A percentile compares a stretch with the other conserved stretches of the same genome.
Evolutionary conservation across 345 rosid genomes (phyloP).

Genomic region (Ailanthus altissimus): DNA sequence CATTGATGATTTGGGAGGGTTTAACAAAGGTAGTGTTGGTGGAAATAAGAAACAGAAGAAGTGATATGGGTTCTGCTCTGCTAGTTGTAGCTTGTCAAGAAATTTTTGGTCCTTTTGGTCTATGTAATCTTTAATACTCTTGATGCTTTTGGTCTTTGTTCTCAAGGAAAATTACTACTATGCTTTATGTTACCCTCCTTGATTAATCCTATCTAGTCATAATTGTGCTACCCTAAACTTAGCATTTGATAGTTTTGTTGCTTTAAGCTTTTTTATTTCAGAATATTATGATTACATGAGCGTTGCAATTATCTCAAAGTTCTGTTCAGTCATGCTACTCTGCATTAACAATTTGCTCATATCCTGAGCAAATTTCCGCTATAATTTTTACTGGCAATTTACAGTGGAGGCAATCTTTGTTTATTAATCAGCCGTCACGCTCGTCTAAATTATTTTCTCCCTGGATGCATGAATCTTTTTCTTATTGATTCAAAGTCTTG

Average conservation of each 20-base stretch:
- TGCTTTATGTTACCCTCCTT: background rate
- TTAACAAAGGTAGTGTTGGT: constrained; percentile 31
- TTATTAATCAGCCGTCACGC: background rate
- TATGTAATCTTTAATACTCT: background rate
- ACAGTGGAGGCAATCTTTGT: background rate
- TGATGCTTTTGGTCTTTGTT: background rate
- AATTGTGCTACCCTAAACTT: constrained; percentile 3
- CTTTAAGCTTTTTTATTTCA: background rate
- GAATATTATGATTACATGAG: background rate
- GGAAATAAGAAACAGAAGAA: constrained; percentile 68
- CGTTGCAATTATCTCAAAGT: background rate
- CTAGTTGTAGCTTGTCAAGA: background rate
- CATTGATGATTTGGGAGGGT: constrained; percentile 40
- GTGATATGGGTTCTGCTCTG: constrained; percentile 19
- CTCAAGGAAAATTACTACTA: background rate
- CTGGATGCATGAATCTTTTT: background rate
- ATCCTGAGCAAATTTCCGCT: background rate
- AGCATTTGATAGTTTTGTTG: background rate
- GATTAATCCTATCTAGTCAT: background rate
- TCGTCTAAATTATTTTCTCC: background rate
- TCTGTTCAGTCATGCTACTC: background rate
- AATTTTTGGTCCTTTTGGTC: background rate
- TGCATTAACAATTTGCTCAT: background rate
- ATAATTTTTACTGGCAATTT: background rate
- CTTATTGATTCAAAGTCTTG: no score